A percentile compares a stretch with the other conserved stretches of the same genome.
These are phyloP conservation scores for Odontarrhena argentea DNA, from an alignment of 345 rosid genomes.

Conservation along the genomic window DNA sequence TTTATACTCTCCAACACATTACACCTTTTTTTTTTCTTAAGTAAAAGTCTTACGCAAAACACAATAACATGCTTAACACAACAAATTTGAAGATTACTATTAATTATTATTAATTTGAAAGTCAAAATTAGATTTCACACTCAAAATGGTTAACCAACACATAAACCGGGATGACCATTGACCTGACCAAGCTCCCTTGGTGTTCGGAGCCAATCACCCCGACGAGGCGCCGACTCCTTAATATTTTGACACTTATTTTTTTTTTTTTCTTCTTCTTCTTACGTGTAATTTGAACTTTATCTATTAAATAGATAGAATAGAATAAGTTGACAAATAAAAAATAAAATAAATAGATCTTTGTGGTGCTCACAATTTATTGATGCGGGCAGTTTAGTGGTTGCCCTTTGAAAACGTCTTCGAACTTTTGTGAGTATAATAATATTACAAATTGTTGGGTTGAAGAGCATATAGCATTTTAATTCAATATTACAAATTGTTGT, in stretches of 20 bases:
- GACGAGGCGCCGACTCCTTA: constrained; percentile 21
- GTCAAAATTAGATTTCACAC: background rate
- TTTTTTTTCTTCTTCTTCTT: background rate
- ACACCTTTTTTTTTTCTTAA: background rate
- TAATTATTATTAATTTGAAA: background rate
- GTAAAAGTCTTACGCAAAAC: background rate
- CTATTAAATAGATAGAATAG: background rate
- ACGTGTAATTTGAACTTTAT: background rate
- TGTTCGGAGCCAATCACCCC: constrained; percentile 31
- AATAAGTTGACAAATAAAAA: background rate
- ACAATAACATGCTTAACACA: constrained; percentile 1
- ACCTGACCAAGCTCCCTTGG: constrained; percentile 26
- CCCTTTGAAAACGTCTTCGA: constrained; percentile 8
- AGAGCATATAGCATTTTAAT: no score
- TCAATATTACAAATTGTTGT: background rate
- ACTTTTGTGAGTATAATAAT: background rate
- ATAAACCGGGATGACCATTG: constrained; percentile 20
- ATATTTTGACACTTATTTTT: background rate
- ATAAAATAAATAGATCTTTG: background rate
- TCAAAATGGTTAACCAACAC: constrained; percentile 14
- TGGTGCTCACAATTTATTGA: constrained; percentile 15
- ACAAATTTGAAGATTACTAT: background rate
- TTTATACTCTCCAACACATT: background rate
- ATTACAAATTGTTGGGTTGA: no score
- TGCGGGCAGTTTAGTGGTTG: constrained; percentile 13